Base-by-base conservation (phyloP, 2,329 filamentous ascomycete species). In the Taxawa tesnikishii region DNA sequence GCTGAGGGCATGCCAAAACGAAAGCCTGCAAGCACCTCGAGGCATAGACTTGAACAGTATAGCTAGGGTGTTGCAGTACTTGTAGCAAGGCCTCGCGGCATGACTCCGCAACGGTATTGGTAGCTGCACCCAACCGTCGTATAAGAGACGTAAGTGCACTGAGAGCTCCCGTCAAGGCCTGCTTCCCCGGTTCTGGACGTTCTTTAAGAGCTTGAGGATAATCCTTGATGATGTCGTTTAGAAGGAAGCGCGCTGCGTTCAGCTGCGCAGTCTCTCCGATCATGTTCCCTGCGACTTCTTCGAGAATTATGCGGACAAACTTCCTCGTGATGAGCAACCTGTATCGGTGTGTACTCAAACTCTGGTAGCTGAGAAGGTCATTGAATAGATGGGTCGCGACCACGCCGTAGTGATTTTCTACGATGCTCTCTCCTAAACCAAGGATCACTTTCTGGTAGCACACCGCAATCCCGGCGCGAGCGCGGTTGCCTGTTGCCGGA, bases 1-100 rank as follows among this genome's bases (percentile, higher is more conserved):
- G 88, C 44, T 93, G 83, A 4, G 90, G 90, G 45, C 85, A 94
- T 10, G 85, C 85, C 26, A 94, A 66, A 1, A 93, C 83, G 48
- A 96, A 90, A 0, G 72, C 75, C 44, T 88, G 84, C 45, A 96
- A 65, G 49, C 85, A 94, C 38, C 82, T 73, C 4, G 90, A 83
- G 2, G 84, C 79, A 47, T 90, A 81, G 3, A 96, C 76, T 50
- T 98, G 90, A 2, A 98, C 90, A 4, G 85, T 90, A 55, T 96
- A 96, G 56, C 84, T 94, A 1, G 87, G 84, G 55, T 98, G 90
- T 46, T 93, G 83, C 15, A 96, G 64, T 5, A 94, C 83, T 53
- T 94, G 85, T 24, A 96, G 64, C 18, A 98, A 62, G 4, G 81
- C 81, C 53, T 98, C 90, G 30, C 88, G 74, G 51, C 84, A 93